Evolutionary conservation across 2,329 filamentous ascomycete species (phyloP).

Genomic region (Aspergillus brasiliensis): DNA sequence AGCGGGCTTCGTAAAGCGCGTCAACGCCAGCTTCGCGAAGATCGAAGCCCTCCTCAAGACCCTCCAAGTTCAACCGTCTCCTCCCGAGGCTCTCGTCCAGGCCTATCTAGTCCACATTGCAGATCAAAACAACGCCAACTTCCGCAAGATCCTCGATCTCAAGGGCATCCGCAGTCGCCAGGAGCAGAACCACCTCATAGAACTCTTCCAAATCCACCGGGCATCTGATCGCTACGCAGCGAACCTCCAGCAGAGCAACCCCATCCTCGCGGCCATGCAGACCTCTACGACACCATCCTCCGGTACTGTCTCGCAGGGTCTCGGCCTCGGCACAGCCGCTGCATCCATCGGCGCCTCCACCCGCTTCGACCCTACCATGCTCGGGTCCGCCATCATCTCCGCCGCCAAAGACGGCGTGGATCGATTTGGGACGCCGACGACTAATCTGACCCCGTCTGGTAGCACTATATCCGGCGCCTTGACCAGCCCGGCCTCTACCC

Average conservation of each 20-base stretch:
- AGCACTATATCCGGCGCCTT: constrained; percentile 35
- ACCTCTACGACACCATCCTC: constrained; percentile 30
- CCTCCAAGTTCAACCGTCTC: constrained; percentile 86
- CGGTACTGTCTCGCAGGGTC: constrained; percentile 49
- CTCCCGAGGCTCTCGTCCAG: constrained; percentile 91
- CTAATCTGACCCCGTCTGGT: constrained; percentile 18
- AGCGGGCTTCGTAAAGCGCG: constrained; percentile 76
- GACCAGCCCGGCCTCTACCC: constrained; percentile 22
- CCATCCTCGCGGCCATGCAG: constrained; percentile 68
- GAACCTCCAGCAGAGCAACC: constrained; percentile 69
- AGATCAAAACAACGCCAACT: constrained; percentile 91
- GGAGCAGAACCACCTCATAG: constrained; percentile 79
- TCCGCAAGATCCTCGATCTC: constrained; percentile 91
- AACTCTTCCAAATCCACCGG: constrained; percentile 87
- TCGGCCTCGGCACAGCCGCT: constrained; percentile 47
- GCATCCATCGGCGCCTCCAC: constrained; percentile 49
- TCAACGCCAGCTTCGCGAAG: constrained; percentile 79
- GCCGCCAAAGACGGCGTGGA: constrained; percentile 83
- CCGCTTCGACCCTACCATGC: constrained; percentile 76
- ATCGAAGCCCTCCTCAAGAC: constrained; percentile 95
- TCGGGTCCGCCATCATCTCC: constrained; percentile 86
- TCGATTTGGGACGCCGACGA: constrained; percentile 65
- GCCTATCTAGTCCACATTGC: constrained; percentile 97
- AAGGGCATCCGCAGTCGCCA: constrained; percentile 82
- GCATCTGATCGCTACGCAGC: constrained; percentile 63